Conservation (phyloP, 768 basidiomycete species). For the Tylopilus plumbeoviolaceoides region DNA sequence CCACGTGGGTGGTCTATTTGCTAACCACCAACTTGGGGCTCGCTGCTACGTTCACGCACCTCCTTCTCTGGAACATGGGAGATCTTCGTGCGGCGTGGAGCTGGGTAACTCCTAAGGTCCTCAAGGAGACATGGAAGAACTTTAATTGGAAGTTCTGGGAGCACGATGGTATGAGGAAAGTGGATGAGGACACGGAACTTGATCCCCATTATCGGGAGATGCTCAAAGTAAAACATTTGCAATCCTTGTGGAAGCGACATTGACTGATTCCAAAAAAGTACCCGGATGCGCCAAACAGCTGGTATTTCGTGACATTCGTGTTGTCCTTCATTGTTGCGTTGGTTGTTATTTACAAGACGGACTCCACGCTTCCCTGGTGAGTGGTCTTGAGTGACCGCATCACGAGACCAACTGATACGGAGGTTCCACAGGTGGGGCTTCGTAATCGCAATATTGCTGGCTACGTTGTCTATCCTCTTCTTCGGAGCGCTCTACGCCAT, state of each 20-base stretch:
- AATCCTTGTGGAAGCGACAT: conserved; percentile 13
- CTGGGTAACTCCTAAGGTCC: conserved; percentile 36
- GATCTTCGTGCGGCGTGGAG: conserved; percentile 46
- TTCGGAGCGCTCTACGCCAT: conserved; percentile 53
- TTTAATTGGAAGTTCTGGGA: conserved; percentile 38
- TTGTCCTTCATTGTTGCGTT: conserved; percentile 45
- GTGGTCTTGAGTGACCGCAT: neutral
- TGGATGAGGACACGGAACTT: conserved; percentile 37
- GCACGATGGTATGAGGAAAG: conserved; percentile 16
- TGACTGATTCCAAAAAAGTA: conserved; percentile 24
- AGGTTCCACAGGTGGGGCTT: conserved; percentile 39
- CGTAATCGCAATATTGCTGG: conserved; percentile 47
- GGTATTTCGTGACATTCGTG: conserved; percentile 29
- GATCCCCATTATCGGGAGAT: conserved; percentile 56
- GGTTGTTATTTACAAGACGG: conserved; percentile 49
- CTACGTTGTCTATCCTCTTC: conserved; percentile 50
- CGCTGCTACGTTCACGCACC: conserved; percentile 49
- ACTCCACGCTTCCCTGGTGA: conserved; percentile 52
- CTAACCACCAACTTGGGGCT: conserved; percentile 26
- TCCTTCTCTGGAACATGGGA: conserved; percentile 49
- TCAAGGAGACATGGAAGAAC: conserved; percentile 23
- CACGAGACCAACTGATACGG: neutral
- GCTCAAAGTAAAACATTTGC: conserved; percentile 29
- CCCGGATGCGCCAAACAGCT: conserved; percentile 32
- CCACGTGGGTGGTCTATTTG: conserved; percentile 21